Base-by-base conservation (phyloP, 495 filamentous ascomycete species). In the Xylaria bambusicola region DNA sequence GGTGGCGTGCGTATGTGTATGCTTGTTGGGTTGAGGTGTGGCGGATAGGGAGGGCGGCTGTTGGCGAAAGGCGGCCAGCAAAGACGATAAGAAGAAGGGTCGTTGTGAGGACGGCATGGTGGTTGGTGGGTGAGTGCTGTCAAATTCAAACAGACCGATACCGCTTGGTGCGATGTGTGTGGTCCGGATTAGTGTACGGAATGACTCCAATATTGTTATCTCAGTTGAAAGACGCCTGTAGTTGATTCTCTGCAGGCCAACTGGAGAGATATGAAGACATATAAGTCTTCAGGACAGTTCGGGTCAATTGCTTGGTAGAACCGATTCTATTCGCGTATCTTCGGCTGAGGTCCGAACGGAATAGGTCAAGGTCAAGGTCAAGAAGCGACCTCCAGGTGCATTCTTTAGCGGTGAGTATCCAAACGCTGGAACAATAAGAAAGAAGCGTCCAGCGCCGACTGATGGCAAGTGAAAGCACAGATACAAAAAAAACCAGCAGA, bases 51-150 rank as follows among this genome's bases (percentile, higher is more conserved):
- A 67, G 15, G 69, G 71, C 3, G 71, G 52, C 55, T 71, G 74
- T 61, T 78, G 78, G 15, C 91, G 86, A 72, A 93, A 93, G 63
- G 90, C 89, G 68, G 89, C 87, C 62, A 95, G 84, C 81, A 95
- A 91, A 78, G 89, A 91, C 56, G 88, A 85, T 62, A 95, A 81
- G 69, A 80, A 81, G 81, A 93, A 93, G 55, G 91, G 88, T 38
- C 89, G 80, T 77, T 93, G 91, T 57, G 88, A 70, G 18, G 67
- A 90, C 0, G 88, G 78, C 84, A 87, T 88, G 49, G 53, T 80
- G 56, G 20, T 18, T 41, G 35, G 51, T 20, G 10, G n/a, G 6
- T 41, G 17, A 2, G 6, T 18, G 4, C 10, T n/a, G 4, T 23
- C 12, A 26, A 33, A 21, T 8, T 21, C 2, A 12, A 33, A 2